Evolutionary conservation across 192 early-diverging fungal genomes (phyloP), one percentile per base, ranked within the genome.

Genomic region (Backusella westeae): DNA sequence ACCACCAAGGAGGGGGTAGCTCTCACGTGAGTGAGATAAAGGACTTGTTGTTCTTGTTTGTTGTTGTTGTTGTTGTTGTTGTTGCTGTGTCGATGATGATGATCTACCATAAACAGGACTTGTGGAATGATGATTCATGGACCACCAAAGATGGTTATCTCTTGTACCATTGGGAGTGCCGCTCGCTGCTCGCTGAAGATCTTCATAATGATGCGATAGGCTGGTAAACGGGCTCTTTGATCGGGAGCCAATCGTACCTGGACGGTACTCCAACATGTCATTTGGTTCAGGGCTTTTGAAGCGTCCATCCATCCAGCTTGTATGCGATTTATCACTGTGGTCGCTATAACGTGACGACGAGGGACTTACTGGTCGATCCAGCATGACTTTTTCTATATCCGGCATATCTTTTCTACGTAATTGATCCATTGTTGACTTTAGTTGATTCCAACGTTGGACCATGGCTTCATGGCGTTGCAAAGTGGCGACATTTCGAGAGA

Each of bases 381-480:
- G 72, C 29, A 76, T 70, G 14, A 77, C 12, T 38, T 46, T 66
- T 34, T 79, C 78, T 29, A 73, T 83, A 34, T 83, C 82, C 9
- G 82, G 82, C 4, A 83, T 46, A 35, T 83, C 78, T 34, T 56
- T 63, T 19, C 46, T 67, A 9, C 82, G 75, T n/a, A 83, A 69
- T 14, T 79, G 74, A 42, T 83, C 82, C 78, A 83, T 79, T 1
- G 71, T 71, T 6, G 52, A 34, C 56, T 77, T 79, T 23, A 90
- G 85, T 17, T 76, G 79, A 38, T 85, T 81, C 89, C 89, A 90
- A 35, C 83, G 80, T 3, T 82, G n/a, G 63, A 87, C 76, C 82
- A 88, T 87, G 19, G 78, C 72, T 41, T 85, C 82, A 53, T 88
- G 83, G 67, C 87, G 81, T 2, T 81, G 67, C 71, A 86, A 76